Base-by-base conservation (phyloP, 2,329 filamentous ascomycete genomes). In the Talaromyces piceae region DNA sequence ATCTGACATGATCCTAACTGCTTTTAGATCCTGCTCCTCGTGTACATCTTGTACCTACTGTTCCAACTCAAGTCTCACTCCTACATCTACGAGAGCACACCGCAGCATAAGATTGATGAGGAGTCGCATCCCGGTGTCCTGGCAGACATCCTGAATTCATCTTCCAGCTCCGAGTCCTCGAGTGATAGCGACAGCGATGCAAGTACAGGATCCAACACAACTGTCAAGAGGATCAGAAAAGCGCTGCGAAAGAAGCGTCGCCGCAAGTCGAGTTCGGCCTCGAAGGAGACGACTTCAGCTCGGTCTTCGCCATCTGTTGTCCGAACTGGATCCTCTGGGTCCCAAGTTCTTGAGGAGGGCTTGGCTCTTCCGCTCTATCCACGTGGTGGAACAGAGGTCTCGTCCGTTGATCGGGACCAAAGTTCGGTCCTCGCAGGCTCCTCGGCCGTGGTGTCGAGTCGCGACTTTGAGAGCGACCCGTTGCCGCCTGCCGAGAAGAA, bases 21-120 rank as follows among this genome's bases (percentile, higher is more conserved):
- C 9, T 31, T 31, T 30, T 23, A 52, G 51, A 47, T 91, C 50
- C 73, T 93, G 9, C 77, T 93, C 2, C 63, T 93, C 33, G 84
- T 94, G 13, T 94, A 94, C 64, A 70, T 82, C 46, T 73, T 93
- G n/a, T 94, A 93, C 63, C 77, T 94, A 23, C 66, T 91, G n/a
- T 94, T 94, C 68, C 88, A 93, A 72, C 80, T 94, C 57, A 91
- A 91, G 69, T 91, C 88, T 1, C 88, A 94, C 64, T 80, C 86
- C 9, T 93, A 91, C 71, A 82, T 94, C 76, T 93, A 93, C 61
- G 86, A 88, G 69, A 91, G 88, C 56, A 94, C 87, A 3, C 89
- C 89, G 11, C 88, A 94, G 70, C 84, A 91, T 61, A 84, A 91
- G 56, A 91, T 95, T 57, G 89, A 95, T 60, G 88, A 91, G 60